Evolutionary conservation across 2,329 filamentous ascomycete species (phyloP).

Genomic region (Pyrenophora tritici-repentis): DNA sequence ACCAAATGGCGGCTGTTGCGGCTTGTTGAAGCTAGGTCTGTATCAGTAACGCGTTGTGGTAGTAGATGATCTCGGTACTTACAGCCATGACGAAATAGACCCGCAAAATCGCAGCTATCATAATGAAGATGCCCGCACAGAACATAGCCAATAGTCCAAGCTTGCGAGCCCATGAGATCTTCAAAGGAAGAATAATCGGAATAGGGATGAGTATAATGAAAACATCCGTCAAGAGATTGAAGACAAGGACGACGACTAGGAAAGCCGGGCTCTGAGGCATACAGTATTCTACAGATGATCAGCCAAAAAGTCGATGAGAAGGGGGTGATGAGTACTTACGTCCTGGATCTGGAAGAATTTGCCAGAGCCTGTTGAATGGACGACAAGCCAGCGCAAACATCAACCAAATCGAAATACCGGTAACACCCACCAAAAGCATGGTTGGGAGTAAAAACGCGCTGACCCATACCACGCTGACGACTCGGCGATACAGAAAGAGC

Average conservation of each 20-base stretch:
- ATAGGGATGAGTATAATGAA: constrained; percentile 46
- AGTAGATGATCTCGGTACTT: constrained; percentile 5
- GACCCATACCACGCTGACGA: constrained; percentile 45
- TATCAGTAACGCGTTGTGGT: background rate
- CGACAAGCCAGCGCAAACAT: constrained; percentile 35
- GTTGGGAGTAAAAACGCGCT: constrained; percentile 46
- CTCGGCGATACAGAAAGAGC: constrained; percentile 48
- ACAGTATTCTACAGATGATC: constrained; percentile 23
- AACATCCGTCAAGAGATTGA: constrained; percentile 45
- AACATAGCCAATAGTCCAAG: constrained; percentile 43
- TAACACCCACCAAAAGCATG: constrained; percentile 38
- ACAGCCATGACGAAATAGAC: constrained; percentile 39
- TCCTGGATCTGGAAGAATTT: constrained; percentile 47
- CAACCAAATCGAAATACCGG: constrained; percentile 30
- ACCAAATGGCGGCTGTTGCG: constrained; percentile 45
- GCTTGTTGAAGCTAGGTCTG: constrained; percentile 14
- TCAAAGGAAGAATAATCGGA: constrained; percentile 38
- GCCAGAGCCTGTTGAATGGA: constrained; percentile 45
- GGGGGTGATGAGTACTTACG: constrained; percentile 25
- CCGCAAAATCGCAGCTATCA: constrained; percentile 35
- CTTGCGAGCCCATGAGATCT: constrained; percentile 36
- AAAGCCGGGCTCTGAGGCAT: constrained; percentile 41
- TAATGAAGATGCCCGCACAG: constrained; percentile 43
- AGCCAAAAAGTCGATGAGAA: background rate
- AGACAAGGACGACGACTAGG: constrained; percentile 41